These are phyloP conservation scores for Acarospora socialis DNA, from an alignment of 2,329 filamentous ascomycete species.

Conservation along the genomic window DNA sequence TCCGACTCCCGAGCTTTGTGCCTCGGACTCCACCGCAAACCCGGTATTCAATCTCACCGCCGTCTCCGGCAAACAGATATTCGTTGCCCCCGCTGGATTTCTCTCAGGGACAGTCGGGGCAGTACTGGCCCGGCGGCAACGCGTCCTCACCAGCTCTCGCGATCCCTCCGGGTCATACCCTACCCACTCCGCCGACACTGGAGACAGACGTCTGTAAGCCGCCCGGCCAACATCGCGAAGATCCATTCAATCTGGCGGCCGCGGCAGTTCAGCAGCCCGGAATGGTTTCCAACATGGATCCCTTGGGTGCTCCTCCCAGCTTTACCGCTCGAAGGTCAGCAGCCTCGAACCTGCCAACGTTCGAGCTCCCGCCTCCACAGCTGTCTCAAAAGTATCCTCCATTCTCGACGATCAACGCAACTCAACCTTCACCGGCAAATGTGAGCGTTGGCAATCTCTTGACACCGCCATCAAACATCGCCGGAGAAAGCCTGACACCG, in stretches of 20 bases:
- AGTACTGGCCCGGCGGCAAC: slow-evolving; percentile 32
- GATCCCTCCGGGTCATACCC: slow-evolving; percentile 26
- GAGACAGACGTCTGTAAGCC: slow-evolving; percentile 27
- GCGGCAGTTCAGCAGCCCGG: slow-evolving; percentile 44
- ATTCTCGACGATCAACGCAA: slow-evolving; percentile 25
- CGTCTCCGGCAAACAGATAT: slow-evolving; percentile 6
- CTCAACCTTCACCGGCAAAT: slow-evolving; percentile 34
- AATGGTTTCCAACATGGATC: slow-evolving; percentile 48
- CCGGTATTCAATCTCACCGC: slow-evolving; percentile 1
- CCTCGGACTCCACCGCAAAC: slow-evolving; percentile 1
- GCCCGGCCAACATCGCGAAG: slow-evolving; percentile 28
- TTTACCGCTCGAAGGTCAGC: slow-evolving; percentile 58
- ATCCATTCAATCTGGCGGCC: slow-evolving; percentile 45
- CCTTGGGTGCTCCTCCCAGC: slow-evolving; percentile 47
- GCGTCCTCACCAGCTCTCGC: slow-evolving; percentile 23
- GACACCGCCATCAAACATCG: slow-evolving; percentile 46
- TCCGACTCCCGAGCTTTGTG: slow-evolving; percentile 7
- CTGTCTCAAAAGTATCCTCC: slow-evolving; percentile 39
- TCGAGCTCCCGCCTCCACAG: slow-evolving; percentile 53
- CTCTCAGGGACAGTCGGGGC: slow-evolving; percentile 32
- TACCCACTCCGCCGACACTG: slow-evolving; percentile 27
- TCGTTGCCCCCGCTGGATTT: slow-evolving; percentile 36
- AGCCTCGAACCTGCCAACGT: slow-evolving; percentile 52
- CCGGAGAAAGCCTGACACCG: slow-evolving; percentile 30
- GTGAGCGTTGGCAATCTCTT: slow-evolving; percentile 47